Evolutionary conservation across 805 yeast genomes (phyloP), one percentile per base, ranked within the genome.

Genomic region (Hanseniaspora occidentalis): DNA sequence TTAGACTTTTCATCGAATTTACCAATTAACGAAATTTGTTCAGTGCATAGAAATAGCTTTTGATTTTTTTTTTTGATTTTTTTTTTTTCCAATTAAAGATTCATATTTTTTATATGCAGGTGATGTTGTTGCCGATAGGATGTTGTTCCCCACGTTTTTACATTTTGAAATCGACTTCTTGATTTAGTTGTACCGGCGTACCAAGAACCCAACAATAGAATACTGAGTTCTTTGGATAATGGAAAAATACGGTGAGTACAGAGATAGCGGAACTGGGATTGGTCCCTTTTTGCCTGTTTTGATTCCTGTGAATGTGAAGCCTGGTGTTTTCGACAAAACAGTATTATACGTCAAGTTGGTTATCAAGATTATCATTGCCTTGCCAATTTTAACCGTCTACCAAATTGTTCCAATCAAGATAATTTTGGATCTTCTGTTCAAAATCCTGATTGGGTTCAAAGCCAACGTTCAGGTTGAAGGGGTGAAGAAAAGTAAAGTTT

Each of bases 201-300:
- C n/a, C n/a, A n/a, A n/a, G n/a, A n/a, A n/a, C n/a, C n/a, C n/a
- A n/a, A n/a, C n/a, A n/a, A n/a, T n/a, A n/a, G n/a, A n/a, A n/a
- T n/a, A n/a, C n/a, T n/a, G n/a, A n/a, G n/a, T n/a, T n/a, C n/a
- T n/a, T n/a, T n/a, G n/a, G 11, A 44, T 14, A 9, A 81, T 86
- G 95, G 94, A 83, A 61, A 79, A 82, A 60, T 86, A 75, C 61
- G 77, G 92, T 20, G 70, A 71, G 45, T 85, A 83, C 79, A 71
- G 95, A 58, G 96, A 85, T 54, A 82, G 77, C 46, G 92, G 89
- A 4, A 86, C 96, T 1, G 96, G 96, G n/a, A 82, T 86, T 26
- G 79, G 94, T 0, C 96, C 96, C 2, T 85, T 84, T 49, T 65
- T 81, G 62, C 94, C 94, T 1, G 48, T 56, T 49, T 44, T 55